Percentiles rank a stretch among this genome's conserved stretches.
Conservation (phyloP, 2,329 filamentous ascomycete genomes). For the Aspergillus caelatus region DNA sequence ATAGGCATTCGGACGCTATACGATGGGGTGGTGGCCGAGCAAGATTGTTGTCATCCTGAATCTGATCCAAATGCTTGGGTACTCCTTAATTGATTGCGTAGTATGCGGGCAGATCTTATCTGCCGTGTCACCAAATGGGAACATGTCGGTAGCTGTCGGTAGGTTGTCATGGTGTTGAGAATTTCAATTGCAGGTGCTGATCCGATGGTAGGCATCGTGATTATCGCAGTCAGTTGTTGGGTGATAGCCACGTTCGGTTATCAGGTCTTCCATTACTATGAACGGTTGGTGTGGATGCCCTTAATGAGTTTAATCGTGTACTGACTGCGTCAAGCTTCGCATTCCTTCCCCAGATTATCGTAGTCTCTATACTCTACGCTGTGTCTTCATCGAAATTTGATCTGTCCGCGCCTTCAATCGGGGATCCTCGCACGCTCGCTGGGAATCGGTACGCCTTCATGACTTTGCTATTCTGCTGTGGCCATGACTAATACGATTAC, state of each 20-base stretch:
- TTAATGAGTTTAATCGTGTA: constrained; percentile 2
- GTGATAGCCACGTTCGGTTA: constrained; percentile 69
- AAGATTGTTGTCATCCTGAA: constrained; percentile 67
- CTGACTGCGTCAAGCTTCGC: constrained; percentile 52
- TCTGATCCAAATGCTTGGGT: constrained; percentile 64
- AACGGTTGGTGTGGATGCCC: constrained; percentile 50
- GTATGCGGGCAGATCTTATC: constrained; percentile 70
- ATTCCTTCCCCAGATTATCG: constrained; percentile 65
- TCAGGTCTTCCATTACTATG: constrained; percentile 68
- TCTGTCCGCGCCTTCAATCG: constrained; percentile 52
- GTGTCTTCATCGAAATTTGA: constrained; percentile 65
- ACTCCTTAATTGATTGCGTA: constrained; percentile 65
- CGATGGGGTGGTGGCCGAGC: constrained; percentile 68
- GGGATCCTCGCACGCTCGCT: constrained; percentile 54
- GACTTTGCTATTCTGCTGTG: no score
- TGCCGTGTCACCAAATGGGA: constrained; percentile 62
- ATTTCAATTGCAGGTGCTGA: constrained; percentile 2
- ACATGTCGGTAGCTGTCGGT: constrained; percentile 65
- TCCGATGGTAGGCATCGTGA: constrained; percentile 54
- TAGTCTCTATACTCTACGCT: constrained; percentile 64
- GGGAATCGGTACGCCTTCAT: constrained; percentile 44
- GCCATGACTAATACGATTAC: neutral
- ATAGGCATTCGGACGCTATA: constrained; percentile 60
- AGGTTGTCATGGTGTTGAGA: constrained; percentile 15
- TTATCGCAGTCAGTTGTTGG: constrained; percentile 66